Base-by-base conservation (phyloP, 495 filamentous ascomycete genomes). In the Rhizodiscina lignyota region DNA sequence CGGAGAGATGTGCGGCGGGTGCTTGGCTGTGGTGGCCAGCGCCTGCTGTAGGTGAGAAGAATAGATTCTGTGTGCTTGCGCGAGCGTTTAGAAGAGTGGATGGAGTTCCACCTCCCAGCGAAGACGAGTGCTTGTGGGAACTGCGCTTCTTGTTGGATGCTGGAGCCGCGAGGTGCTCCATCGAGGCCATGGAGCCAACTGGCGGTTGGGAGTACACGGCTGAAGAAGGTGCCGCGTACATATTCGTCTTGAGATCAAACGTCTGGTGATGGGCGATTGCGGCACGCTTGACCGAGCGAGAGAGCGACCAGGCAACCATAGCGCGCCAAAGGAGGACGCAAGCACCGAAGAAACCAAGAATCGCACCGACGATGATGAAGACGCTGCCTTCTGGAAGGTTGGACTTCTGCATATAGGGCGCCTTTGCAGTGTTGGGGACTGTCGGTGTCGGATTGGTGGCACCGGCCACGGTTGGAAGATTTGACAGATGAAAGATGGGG, bases 351-450 rank as follows among this genome's bases (percentile, higher is more conserved):
- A 85, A 73, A 20, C 79, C 91, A 3, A 97, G 68, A 21, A 77
- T 76, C 15, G 84, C 82, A 30, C 91, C 89, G 15, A 94, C 91
- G 27, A 68, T 74, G 50, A 97, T 97, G 62, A 97, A 97, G 21
- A 97, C 76, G 18, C 89, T 94, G 13, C 89, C 89, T 58, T 96
- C 83, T 0, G 89, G 89, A 5, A 85, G 67, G 30, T 64, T 77
- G n/a, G 83, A 86, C 50, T 78, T 77, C 48, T 91, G 82, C 85
- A 97, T 94, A 52, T 83, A 97, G 19, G 91, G 89, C 17, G 89
- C 89, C 53, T 76, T 68, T 8, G 70, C 63, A 1, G 81, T 94
- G 8, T 83, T 77, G 3, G 89, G 89, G 24, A 94, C 73, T 12
- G 68, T 67, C 2, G 82, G 61, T 4, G 72, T 52, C 5, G 79